A percentile compares a stretch with the other conserved stretches of the same genome.
These are phyloP conservation scores for Penicillium frequentans DNA, from an alignment of 2,329 filamentous ascomycete species.

Conservation along the genomic window DNA sequence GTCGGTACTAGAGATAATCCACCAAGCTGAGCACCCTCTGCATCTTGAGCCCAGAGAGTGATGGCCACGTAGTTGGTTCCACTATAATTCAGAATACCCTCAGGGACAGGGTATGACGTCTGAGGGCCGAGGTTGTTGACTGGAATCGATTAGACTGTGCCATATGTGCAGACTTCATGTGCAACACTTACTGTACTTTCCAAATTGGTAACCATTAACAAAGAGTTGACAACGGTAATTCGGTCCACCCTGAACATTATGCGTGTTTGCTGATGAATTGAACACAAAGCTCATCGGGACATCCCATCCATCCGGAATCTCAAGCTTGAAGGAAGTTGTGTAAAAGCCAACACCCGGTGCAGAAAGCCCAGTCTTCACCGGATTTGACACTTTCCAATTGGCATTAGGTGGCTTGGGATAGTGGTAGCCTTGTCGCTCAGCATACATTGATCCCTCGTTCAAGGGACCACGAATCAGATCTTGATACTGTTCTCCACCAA, in stretches of 20 bases:
- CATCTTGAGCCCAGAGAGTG: constrained; percentile 49
- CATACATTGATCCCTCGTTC: constrained; percentile 56
- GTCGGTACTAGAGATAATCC: constrained; percentile 6
- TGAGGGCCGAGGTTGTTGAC: constrained; percentile 55
- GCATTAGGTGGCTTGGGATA: constrained; percentile 43
- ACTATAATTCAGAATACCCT: constrained; percentile 53
- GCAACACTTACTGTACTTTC: constrained; percentile 43
- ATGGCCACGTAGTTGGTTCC: constrained; percentile 51
- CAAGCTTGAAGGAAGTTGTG: constrained; percentile 47
- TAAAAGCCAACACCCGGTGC: constrained; percentile 52
- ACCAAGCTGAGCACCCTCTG: constrained; percentile 39
- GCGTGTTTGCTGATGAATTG: constrained; percentile 5
- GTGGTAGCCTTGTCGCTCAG: constrained; percentile 55
- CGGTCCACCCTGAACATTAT: not conserved
- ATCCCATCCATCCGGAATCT: constrained; percentile 52
- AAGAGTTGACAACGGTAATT: constrained; percentile 48
- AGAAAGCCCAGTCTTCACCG: constrained; percentile 33
- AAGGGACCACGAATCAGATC: constrained; percentile 53
- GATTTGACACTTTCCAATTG: constrained; percentile 27
- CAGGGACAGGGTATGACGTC: constrained; percentile 51
- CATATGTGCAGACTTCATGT: not conserved
- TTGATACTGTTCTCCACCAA: constrained; percentile 53
- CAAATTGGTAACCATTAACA: constrained; percentile 55
- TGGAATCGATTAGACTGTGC: not conserved
- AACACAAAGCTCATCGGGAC: constrained; percentile 54